Conservation (phyloP, 1,284 basidiomycete species). For the Austroboletus novae-zelandiae region DNA sequence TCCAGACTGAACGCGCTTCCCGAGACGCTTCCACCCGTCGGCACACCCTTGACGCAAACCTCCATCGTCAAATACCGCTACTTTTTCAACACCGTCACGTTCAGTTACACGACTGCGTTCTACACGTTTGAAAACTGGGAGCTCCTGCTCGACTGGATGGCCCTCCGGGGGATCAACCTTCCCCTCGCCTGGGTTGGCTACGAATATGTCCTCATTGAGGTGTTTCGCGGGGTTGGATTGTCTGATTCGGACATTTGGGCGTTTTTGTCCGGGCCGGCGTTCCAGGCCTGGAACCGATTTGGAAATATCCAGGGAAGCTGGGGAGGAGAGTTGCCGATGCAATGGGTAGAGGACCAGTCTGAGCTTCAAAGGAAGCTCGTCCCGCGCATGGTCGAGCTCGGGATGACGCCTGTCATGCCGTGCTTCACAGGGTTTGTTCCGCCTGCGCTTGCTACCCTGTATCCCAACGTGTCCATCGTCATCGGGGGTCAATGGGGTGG, state of each 20-base stretch:
- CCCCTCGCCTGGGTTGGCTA: slow-evolving; percentile 45
- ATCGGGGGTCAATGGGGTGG: slow-evolving; percentile 37
- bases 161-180: slow-evolving; percentile 43
- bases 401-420: slow-evolving; percentile 45
- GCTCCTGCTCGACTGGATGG: slow-evolving; percentile 45
- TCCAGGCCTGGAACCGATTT: slow-evolving; percentile 45
- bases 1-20: slow-evolving; percentile 37
- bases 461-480: slow-evolving; percentile 40
- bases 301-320: slow-evolving; percentile 28
- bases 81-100: slow-evolving; percentile 46
- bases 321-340: slow-evolving; percentile 32
- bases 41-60: slow-evolving; percentile 30
- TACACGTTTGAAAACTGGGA: slow-evolving; percentile 43
- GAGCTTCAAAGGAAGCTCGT: slow-evolving; percentile 38
- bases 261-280: slow-evolving; percentile 42
- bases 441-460: slow-evolving; percentile 29
- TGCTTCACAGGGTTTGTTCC: slow-evolving; percentile 46
- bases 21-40: slow-evolving; percentile 31
- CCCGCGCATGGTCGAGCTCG: slow-evolving; percentile 42
- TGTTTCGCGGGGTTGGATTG: slow-evolving; percentile 40
- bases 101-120: slow-evolving; percentile 42
- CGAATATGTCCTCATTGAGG: slow-evolving; percentile 38
- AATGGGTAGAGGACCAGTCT: slow-evolving; percentile 42
- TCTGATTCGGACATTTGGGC: slow-evolving; percentile 34
- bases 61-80: slow-evolving; percentile 41